These are phyloP conservation scores for Exutisphaerella laricina DNA, from an alignment of 2,329 filamentous ascomycete species.

Conservation along the genomic window DNA sequence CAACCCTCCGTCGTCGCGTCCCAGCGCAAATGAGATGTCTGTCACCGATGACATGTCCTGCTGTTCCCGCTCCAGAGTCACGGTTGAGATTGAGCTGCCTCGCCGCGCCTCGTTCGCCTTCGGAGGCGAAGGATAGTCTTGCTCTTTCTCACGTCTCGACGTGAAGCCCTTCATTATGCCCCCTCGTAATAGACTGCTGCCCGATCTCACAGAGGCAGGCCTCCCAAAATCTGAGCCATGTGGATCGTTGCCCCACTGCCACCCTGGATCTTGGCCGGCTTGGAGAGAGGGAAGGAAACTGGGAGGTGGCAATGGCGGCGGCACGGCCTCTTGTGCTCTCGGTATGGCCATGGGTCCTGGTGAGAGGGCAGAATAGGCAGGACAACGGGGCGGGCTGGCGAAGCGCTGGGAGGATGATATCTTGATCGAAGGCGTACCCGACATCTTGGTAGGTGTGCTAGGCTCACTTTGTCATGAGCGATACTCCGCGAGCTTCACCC, in stretches of 20 bases:
- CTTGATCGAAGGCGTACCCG: slow-evolving; percentile 32
- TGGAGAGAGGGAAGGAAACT: slow-evolving; percentile 51
- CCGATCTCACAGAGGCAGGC: slow-evolving; percentile 43
- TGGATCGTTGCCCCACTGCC: slow-evolving; percentile 56
- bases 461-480: slow-evolving; percentile 6
- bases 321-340: slow-evolving; percentile 48
- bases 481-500: slow-evolving; percentile 5
- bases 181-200: slow-evolving; percentile 42
- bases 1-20: slow-evolving; percentile 27
- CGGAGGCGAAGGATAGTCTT: slow-evolving; percentile 23
- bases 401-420: slow-evolving; percentile 37
- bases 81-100: slow-evolving; percentile 37
- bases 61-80: slow-evolving; percentile 26
- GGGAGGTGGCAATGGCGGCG: slow-evolving; percentile 61
- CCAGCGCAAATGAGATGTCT: slow-evolving; percentile 24
- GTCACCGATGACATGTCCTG: slow-evolving; percentile 27
- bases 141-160: slow-evolving; percentile 26
- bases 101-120: slow-evolving; percentile 32
- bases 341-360: slow-evolving; percentile 59
- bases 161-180: slow-evolving; percentile 14
- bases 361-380: slow-evolving; percentile 27
- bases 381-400: slow-evolving; percentile 34
- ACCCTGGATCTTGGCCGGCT: slow-evolving; percentile 56
- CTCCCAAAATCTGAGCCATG: slow-evolving; percentile 45
- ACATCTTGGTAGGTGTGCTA: slow-evolving; percentile 16